Percentiles rank a stretch among this genome's conserved stretches.
Conservation (phyloP, 768 basidiomycete genomes). For the Rhodotorula babjevae region DNA sequence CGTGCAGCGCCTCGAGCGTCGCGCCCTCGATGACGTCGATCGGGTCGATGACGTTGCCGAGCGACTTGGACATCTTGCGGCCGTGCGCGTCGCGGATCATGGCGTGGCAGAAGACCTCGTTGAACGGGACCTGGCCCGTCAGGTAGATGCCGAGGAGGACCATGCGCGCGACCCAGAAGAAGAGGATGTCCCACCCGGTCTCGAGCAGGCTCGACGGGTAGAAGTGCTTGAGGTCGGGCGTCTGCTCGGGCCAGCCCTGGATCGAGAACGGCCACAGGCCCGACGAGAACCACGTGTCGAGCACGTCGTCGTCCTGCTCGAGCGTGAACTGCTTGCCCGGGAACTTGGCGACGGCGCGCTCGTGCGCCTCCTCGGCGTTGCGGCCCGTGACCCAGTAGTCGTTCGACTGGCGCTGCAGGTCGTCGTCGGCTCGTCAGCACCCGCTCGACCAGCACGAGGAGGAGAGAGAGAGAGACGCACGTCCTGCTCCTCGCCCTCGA, state of each 20-base stretch:
- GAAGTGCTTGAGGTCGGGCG: slow-evolving; percentile 68
- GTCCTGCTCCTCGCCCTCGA: slow-evolving; percentile 68
- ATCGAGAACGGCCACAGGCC: slow-evolving; percentile 97
- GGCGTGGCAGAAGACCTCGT: slow-evolving; percentile 92
- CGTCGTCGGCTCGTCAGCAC: neutral
- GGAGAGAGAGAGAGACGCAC: slow-evolving; percentile 37
- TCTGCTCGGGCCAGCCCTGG: slow-evolving; percentile 97
- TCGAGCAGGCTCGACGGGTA: slow-evolving; percentile 89
- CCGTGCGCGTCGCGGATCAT: slow-evolving; percentile 99
- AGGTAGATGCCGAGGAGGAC: slow-evolving; percentile 83
- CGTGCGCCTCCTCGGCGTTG: slow-evolving; percentile 66
- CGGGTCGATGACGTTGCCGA: slow-evolving; percentile 97
- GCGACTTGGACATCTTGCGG: slow-evolving; percentile 96
- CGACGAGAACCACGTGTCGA: slow-evolving; percentile 99
- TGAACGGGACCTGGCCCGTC: slow-evolving; percentile 87
- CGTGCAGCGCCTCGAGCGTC: slow-evolving; percentile 70
- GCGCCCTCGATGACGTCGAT: slow-evolving; percentile 87
- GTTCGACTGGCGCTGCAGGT: slow-evolving; percentile 58
- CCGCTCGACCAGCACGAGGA: neutral
- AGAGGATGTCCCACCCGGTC: slow-evolving; percentile 99
- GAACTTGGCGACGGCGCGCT: slow-evolving; percentile 61
- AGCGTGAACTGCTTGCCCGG: slow-evolving; percentile 67
- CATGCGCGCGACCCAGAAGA: slow-evolving; percentile 99
- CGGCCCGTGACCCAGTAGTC: slow-evolving; percentile 90
- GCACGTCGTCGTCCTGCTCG: slow-evolving; percentile 90